A percentile compares a stretch with the other conserved stretches of the same genome.
These are phyloP conservation scores for Phyllosticta paracitricarpa DNA, from an alignment of 2,329 filamentous ascomycete genomes.

Conservation along the genomic window DNA sequence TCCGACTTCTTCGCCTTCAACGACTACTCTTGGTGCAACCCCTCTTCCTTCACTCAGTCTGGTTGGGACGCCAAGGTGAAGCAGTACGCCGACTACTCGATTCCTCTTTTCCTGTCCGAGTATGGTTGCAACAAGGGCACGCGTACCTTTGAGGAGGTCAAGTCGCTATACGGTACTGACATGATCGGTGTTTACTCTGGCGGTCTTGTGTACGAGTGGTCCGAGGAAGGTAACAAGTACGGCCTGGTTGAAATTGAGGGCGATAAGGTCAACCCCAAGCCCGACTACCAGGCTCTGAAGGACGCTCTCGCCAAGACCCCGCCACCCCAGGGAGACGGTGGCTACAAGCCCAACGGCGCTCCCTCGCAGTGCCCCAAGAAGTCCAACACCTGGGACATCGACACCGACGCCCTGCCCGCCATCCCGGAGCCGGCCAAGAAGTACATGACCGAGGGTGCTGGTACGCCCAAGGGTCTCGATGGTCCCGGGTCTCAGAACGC, in stretches of 20 bases:
- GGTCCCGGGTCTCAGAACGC: slow-evolving; percentile 46
- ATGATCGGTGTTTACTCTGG: slow-evolving; percentile 93
- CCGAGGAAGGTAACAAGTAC: slow-evolving; percentile 53
- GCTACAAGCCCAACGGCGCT: slow-evolving; percentile 46
- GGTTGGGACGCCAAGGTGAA: slow-evolving; percentile 56
- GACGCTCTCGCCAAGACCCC: slow-evolving; percentile 39
- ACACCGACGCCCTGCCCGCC: slow-evolving; percentile 40
- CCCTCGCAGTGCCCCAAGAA: slow-evolving; percentile 45
- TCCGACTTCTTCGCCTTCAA: slow-evolving; percentile 87
- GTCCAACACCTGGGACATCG: slow-evolving; percentile 48
- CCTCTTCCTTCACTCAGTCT: slow-evolving; percentile 53
- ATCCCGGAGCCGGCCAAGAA: slow-evolving; percentile 46
- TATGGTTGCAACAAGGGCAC: slow-evolving; percentile 80
- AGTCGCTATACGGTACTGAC: slow-evolving; percentile 65
- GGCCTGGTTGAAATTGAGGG: slow-evolving; percentile 62
- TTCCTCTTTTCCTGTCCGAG: slow-evolving; percentile 74
- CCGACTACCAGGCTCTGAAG: slow-evolving; percentile 54
- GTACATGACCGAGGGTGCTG: slow-evolving; percentile 50
- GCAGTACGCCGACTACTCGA: slow-evolving; percentile 26
- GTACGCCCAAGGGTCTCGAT: slow-evolving; percentile 44
- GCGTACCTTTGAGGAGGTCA: slow-evolving; percentile 72
- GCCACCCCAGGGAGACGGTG: slow-evolving; percentile 46
- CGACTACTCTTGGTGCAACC: slow-evolving; percentile 65
- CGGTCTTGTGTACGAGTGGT: slow-evolving; percentile 93
- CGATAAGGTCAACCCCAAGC: slow-evolving; percentile 44